Evolutionary conservation across 2,329 filamentous ascomycete genomes (phyloP), one percentile per base, ranked within the genome.

Genomic region (Beauveria rudraprayagi): DNA sequence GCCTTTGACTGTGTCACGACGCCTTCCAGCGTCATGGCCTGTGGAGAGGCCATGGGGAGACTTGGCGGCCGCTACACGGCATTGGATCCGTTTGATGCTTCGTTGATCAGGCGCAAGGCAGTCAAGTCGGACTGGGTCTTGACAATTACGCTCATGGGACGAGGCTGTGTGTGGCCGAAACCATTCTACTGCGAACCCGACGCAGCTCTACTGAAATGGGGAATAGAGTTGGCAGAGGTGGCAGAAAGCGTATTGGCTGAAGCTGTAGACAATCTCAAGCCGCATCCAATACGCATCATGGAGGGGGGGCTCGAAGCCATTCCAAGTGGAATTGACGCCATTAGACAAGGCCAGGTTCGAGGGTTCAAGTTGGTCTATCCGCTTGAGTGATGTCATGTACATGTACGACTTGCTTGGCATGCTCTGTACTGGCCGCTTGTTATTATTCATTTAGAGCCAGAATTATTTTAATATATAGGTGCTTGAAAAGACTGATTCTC

Each of bases 321-420:
- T 22, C 48, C 75, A 14, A 46, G 60, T 9, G 71, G 72, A 1
- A 52, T 75, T 22, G 66, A 70, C n/a, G 67, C 71, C 56, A 53
- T 73, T 44, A 65, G 64, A 59, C 63, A 68, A 7, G 68, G 67
- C 0, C 64, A 70, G 65, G 69, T 77, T 40, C 75, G 73, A 57
- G 76, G 70, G 14, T 70, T 70, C 28, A 79, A 78, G 70, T 65
- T 79, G 62, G 77, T 79, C 1, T 78, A 76, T 19, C 8, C 26
- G 44, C n/a, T 57, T 47, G 28, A 56, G 48, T 30, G 17, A 22
- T 40, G 48, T 30, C 10, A 22, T 40, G 28, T 16, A 6, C 24
- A 22, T 34, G 14, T 5, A 43, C 40, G 40, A 43, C 16, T 43
- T n/a, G 17, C 40, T n/a, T n/a, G 6, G 8, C 40, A 43, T n/a